phyloP scores from a whole-genome alignment of 805 yeast species.

The Sugiyamaella americana region DNA sequence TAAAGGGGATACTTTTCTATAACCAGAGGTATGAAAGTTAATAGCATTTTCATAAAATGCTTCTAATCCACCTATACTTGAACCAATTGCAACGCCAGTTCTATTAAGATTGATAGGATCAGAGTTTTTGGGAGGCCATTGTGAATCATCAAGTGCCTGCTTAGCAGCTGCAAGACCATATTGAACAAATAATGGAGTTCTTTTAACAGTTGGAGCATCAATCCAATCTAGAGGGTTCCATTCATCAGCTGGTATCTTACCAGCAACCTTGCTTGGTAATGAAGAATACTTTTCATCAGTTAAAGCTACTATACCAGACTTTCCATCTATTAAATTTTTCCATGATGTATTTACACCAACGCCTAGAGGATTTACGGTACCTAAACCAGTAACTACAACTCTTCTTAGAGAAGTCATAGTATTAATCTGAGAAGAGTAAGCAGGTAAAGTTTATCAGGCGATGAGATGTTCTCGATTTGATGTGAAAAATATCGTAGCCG shows the following conservation, averaged over 20 bases:
- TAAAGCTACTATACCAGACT: slow-evolving; percentile 37
- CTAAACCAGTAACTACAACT: slow-evolving; percentile 91
- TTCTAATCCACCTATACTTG: slow-evolving; percentile 85
- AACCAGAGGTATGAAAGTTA: slow-evolving; percentile 44
- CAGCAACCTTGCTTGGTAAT: slow-evolving; percentile 71
- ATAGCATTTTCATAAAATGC: slow-evolving; percentile 63
- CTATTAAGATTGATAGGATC: slow-evolving; percentile 19
- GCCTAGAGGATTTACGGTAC: slow-evolving; percentile 82
- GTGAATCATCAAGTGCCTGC: slow-evolving; percentile 71
- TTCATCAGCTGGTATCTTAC: slow-evolving; percentile 48
- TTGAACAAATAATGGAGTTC: slow-evolving; percentile 69
- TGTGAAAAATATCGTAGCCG: too few species aligned
- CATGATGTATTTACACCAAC: slow-evolving; percentile 36
- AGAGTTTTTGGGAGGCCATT: slow-evolving; percentile 39
- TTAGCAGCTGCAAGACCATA: slow-evolving; percentile 70
- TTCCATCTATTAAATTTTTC: slow-evolving; percentile 29
- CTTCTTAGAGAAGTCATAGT: slow-evolving; percentile 33
- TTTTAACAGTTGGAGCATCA: slow-evolving; percentile 44
- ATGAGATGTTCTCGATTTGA: too few species aligned
- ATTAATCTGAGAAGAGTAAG: background rate
- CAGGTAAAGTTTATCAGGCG: too few species aligned
- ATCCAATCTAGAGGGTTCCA: slow-evolving; percentile 53
- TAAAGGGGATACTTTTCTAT: slow-evolving; percentile 72
- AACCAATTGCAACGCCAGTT: slow-evolving; percentile 75
- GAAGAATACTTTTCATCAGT: slow-evolving; percentile 43